Evolutionary conservation across 768 basidiomycete genomes (phyloP).

Genomic region (Clavulina sp.): DNA sequence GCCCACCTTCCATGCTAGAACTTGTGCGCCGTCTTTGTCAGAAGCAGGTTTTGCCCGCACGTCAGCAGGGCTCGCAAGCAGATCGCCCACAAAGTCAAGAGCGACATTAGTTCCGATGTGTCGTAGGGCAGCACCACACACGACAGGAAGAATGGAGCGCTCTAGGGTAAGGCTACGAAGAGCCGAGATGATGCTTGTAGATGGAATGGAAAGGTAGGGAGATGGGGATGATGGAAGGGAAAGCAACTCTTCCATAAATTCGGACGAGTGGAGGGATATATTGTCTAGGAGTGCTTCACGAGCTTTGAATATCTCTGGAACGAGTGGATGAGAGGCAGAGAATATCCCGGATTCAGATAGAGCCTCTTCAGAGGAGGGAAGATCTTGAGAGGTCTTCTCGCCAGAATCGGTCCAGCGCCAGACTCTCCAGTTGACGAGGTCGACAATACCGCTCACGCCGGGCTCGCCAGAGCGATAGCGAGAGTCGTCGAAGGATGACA

Average conservation of each 20-base stretch:
- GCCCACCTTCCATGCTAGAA: slow-evolving; percentile 75
- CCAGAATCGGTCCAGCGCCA: slow-evolving; percentile 55
- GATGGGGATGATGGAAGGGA: slow-evolving; percentile 36
- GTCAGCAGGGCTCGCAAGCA: slow-evolving; percentile 64
- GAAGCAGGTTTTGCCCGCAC: slow-evolving; percentile 26
- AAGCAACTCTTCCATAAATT: slow-evolving; percentile 59
- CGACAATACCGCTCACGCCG: slow-evolving; percentile 69
- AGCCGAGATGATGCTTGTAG: slow-evolving; percentile 36
- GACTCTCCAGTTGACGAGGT: slow-evolving; percentile 67
- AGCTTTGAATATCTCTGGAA: slow-evolving; percentile 47
- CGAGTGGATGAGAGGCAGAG: slow-evolving; percentile 43
- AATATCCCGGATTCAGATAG: slow-evolving; percentile 28
- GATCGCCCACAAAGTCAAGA: slow-evolving; percentile 66
- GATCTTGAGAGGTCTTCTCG: slow-evolving; percentile 20
- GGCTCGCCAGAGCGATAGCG: slow-evolving; percentile 61
- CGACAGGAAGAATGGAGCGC: slow-evolving; percentile 53
- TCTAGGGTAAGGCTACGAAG: slow-evolving; percentile 50
- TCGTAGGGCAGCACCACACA: slow-evolving; percentile 70
- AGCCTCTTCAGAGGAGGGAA: slow-evolving; percentile 35
- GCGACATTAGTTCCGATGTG: slow-evolving; percentile 66
- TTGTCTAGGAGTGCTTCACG: slow-evolving; percentile 58
- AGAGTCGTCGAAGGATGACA: slow-evolving; percentile 53
- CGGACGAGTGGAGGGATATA: slow-evolving; percentile 63
- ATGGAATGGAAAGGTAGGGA: slow-evolving; percentile 45
- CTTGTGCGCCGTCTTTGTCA: slow-evolving; percentile 22